Evolutionary conservation across 2,329 filamentous ascomycete genomes (phyloP).

Genomic region (Cladosporium sp.): DNA sequence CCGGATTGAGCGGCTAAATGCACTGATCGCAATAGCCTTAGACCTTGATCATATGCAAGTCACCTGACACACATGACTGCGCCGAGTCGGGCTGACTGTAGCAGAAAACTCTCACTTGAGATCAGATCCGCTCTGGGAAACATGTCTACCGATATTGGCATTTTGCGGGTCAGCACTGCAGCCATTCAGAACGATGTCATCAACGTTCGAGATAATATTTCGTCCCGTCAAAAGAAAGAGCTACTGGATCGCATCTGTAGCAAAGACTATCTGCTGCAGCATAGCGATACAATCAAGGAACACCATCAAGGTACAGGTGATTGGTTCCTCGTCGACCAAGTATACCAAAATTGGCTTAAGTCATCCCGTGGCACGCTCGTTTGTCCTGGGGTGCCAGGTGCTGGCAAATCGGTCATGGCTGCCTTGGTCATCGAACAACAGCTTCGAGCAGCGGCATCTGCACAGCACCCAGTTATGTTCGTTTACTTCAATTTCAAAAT

Average conservation of each 20-base stretch:
- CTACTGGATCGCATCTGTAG: background rate
- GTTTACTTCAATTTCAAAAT: constrained; percentile 3
- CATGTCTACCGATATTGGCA: background rate
- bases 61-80: background rate
- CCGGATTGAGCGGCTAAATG: background rate
- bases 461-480: background rate
- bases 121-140: background rate
- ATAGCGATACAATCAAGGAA: background rate
- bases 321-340: background rate
- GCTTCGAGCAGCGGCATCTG: background rate
- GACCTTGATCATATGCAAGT: constrained; percentile 2
- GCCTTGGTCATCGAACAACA: background rate
- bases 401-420: background rate
- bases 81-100: background rate
- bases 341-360: background rate
- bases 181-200: background rate
- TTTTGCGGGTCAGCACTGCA: background rate
- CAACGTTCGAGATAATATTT: background rate
- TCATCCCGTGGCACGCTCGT: background rate
- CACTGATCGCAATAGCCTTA: background rate
- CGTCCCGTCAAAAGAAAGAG: background rate
- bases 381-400: background rate
- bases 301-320: background rate
- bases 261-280: background rate
- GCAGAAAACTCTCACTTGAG: background rate